Conservation (phyloP, 2,329 filamentous ascomycete genomes). For the Rhexocercosporidium sp. region DNA sequence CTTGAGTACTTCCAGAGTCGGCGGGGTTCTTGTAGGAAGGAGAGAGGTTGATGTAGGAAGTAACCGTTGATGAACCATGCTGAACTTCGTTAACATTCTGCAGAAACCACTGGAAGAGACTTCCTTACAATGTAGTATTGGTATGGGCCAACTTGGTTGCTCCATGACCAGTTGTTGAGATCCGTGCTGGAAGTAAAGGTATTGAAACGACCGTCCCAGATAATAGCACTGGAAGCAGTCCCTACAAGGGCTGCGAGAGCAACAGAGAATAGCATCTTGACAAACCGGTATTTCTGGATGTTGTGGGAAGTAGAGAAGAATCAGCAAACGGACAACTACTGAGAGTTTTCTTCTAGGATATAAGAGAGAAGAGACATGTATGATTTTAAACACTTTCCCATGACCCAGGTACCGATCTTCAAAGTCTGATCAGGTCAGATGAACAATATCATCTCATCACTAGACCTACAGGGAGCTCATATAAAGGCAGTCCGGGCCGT, state of each 20-base stretch:
- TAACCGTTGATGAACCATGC: conserved; percentile 59
- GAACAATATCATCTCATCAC: not conserved
- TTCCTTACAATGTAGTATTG: conserved; percentile 69
- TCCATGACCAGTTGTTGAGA: conserved; percentile 67
- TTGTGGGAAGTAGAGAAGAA: not conserved
- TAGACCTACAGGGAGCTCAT: not conserved
- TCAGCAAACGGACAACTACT: not conserved
- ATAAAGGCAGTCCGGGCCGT: conserved; percentile 9
- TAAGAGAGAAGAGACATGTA: not conserved
- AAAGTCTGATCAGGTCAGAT: not conserved
- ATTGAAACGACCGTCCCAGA: conserved; percentile 73
- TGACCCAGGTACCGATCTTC: not conserved
- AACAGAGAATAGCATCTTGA: conserved; percentile 34
- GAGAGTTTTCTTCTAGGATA: not conserved
- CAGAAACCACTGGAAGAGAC: not conserved
- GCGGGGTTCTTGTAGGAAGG: conserved; percentile 55
- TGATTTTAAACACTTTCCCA: not conserved
- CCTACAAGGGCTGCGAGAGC: conserved; percentile 33
- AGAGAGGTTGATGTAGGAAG: conserved; percentile 51
- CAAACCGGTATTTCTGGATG: not conserved
- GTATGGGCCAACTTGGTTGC: conserved; percentile 71
- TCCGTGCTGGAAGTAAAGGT: conserved; percentile 58
- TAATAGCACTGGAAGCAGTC: conserved; percentile 49
- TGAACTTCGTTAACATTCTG: conserved; percentile 23
- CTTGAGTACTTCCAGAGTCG: conserved; percentile 65